Base-by-base conservation (phyloP, 352 stramenopile species). In the Phytophthora boehmeriae region DNA sequence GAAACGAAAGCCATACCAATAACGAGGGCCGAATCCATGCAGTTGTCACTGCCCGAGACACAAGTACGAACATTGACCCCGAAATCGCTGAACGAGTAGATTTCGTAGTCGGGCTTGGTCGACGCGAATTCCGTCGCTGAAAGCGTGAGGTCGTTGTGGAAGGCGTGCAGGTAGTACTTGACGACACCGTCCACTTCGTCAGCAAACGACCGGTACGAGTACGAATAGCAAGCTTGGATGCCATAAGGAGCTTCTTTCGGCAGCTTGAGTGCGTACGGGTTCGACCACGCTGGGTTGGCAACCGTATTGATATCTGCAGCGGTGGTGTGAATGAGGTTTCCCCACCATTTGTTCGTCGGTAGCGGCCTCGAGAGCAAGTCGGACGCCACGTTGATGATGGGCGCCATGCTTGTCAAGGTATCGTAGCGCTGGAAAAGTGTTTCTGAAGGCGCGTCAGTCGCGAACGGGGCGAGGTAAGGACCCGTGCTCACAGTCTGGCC, bases 321-420 rank as follows among this genome's bases (percentile, higher is more conserved):
- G 14, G 68, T 81, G 32, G 73, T 79, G 68, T 86, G 71, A 54
- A 94, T 89, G 45, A 91, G 68, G 65, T 92, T 94, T 9, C 78
- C 83, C 85, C 85, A 94, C 85, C 85, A 94, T 51, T 89, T 86
- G 75, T 94, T 94, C 14, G 83, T 94, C 49, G 85, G 85, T n/a
- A 94, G 71, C 4, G 85, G 61, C 34, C 68, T 8, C 2, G 61
- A 63, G 44, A 91, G 60, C 44, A 88, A 54, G 2, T 87, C 74
- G 22, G 61, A 35, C 20, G 75, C 79, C 44, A 89, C 69, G 54
- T 89, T 89, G 54, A 88, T 71, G 66, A 88, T 79, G n/a, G 82
- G 82, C 6, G 82, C 79, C 27, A 91, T 45, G 32, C 54, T 75
- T n/a, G 62, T 67, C 32, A 91, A 64, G 4, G 66, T 76, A 13